Evolutionary conservation across 108 stramenopile genomes (phyloP), one percentile per base, ranked within the genome.

Genomic region (Nitzschia putrida): DNA sequence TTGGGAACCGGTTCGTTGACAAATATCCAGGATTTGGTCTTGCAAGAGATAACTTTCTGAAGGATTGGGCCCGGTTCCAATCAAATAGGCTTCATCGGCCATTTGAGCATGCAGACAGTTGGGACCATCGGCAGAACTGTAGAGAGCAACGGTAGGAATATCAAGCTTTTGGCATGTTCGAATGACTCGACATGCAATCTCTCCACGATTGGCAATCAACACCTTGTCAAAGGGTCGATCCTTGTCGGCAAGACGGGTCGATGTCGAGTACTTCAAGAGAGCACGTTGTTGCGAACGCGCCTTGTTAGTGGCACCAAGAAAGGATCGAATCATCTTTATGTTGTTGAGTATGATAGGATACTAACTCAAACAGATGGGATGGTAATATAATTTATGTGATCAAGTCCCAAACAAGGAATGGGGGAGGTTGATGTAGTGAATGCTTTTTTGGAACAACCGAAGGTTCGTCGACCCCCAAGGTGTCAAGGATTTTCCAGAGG

Each of bases 171-270:
- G 80, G 42, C 94, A 95, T 0, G 98, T 97, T 43, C 87, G 78
- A 59, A 98, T 88, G 64, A 99, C 85, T 10, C 96, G 92, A 55
- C 86, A 79, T 25, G 95, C 91, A 80, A 97, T 97, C 74, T 97
- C 97, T 21, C 97, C 97, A 7, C 97, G 87, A 72, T 97, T 97
- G 70, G 97, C 97, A 13, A 97, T 83, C 58, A 97, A 77, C 9
- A 97, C 89, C 70, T 94, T 93, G 69, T 68, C 55, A 68, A 68
- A 68, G n/a, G 55, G 55, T 39, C 52, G 66, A 38, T 53, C 52
- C 18, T 66, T 26, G 52, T n/a, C 53, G 12, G 45, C 29, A 34
- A 34, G 29, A 4, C 29, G 29, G 1, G 29, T 34, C 3, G 29
- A 34, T 34, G 29, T 34, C 29, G 29, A 34, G 29, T 34, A 34